Percentiles rank a stretch among this genome's conserved stretches.
These are phyloP conservation scores for Solanum ossicruentum DNA, from an alignment of 257 asterid genomes.

Conservation along the genomic window DNA sequence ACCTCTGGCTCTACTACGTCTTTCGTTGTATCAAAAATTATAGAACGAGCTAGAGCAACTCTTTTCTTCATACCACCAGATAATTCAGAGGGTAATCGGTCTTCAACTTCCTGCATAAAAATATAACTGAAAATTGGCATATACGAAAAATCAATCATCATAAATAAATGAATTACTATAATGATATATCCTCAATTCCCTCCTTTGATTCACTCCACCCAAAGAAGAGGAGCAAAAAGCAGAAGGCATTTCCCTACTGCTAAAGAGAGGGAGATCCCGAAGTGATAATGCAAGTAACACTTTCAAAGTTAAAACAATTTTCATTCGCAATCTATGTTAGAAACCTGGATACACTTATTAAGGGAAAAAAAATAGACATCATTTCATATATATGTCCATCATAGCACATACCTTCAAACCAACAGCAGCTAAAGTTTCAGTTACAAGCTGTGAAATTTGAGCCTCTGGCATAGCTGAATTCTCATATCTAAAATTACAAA, in stretches of 20 bases:
- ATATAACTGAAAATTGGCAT: neutral
- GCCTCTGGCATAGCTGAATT: conserved; percentile 83
- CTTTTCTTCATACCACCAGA: conserved; percentile 99
- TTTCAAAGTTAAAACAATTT: neutral
- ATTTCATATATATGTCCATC: neutral
- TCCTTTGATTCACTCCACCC: neutral
- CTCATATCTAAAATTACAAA: conserved; percentile 51
- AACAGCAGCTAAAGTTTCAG: conserved; percentile 94
- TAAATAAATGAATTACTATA: neutral
- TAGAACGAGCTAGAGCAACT: conserved; percentile 97
- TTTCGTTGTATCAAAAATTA: conserved; percentile 81
- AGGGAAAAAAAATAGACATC: neutral
- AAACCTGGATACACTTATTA: neutral
- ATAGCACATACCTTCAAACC: conserved; percentile 73
- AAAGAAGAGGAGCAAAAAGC: neutral
- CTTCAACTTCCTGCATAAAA: conserved; percentile 74
- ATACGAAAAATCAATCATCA: neutral
- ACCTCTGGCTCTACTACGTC: conserved; percentile 93
- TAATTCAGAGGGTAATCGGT: conserved; percentile 88
- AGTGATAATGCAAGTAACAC: neutral
- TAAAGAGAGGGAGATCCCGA: neutral
- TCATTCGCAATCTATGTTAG: neutral
- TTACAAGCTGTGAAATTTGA: conserved; percentile 73
- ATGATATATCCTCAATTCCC: neutral
- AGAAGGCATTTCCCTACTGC: neutral